Percentiles rank a stretch among this genome's conserved stretches.
These are phyloP conservation scores for Knufia petricola DNA, from an alignment of 2,329 filamentous ascomycete species.

Conservation along the genomic window DNA sequence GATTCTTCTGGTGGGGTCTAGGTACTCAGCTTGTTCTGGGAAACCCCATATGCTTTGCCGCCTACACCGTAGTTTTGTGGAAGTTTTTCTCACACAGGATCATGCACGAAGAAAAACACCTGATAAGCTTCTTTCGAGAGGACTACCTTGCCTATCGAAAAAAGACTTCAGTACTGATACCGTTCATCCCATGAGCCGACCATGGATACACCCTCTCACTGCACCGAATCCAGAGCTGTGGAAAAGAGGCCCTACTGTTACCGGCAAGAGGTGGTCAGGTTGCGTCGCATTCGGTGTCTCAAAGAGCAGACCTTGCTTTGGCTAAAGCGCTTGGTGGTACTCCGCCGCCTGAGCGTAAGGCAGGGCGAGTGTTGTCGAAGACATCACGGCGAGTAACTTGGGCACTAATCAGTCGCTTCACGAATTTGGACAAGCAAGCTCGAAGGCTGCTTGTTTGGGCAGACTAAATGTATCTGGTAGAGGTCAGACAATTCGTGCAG, in stretches of 20 bases:
- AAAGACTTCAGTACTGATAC: constrained; percentile 67
- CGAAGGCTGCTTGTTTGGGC: not conserved
- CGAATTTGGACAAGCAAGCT: not conserved
- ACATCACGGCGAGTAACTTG: not conserved
- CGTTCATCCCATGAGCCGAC: constrained; percentile 49
- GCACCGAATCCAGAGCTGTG: no score
- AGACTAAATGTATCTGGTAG: no score
- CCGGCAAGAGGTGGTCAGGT: no score
- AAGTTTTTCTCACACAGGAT: constrained; percentile 72
- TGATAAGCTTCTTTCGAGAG: constrained; percentile 73
- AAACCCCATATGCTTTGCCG: constrained; percentile 67
- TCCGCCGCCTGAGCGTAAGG: no score
- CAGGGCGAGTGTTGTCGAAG: no score
- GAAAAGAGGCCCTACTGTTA: no score
- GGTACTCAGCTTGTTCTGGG: constrained; percentile 86
- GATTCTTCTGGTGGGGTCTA: constrained; percentile 97
- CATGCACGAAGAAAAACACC: constrained; percentile 61
- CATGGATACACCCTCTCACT: not conserved
- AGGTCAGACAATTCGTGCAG: no score
- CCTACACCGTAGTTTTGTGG: constrained; percentile 69
- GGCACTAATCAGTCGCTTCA: not conserved
- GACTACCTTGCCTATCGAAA: constrained; percentile 68
- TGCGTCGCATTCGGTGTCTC: not conserved
- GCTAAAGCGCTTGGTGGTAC: not conserved
- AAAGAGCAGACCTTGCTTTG: not conserved